Percentiles rank a stretch among this genome's conserved stretches.
Conservation (phyloP, 140 eudicot species). For the Stevia rebaudiana region DNA sequence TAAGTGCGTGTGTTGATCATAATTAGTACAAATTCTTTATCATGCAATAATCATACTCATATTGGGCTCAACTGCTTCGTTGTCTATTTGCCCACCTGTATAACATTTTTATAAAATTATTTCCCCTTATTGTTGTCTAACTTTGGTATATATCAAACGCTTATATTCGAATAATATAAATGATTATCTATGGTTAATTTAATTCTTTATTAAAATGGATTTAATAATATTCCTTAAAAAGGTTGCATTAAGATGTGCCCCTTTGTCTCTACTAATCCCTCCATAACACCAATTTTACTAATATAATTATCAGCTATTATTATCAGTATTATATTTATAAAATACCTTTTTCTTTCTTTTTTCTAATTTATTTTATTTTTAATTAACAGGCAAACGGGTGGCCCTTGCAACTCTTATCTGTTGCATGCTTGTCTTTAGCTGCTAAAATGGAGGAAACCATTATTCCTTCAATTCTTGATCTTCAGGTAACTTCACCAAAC, state of each 20-base stretch:
- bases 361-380: not conserved
- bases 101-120: slow-evolving; percentile 4
- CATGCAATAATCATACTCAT: slow-evolving; percentile 32
- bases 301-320: slow-evolving; percentile 21
- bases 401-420: slow-evolving; percentile 83
- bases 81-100: slow-evolving; percentile 32
- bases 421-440: slow-evolving; percentile 87
- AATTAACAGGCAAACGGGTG: slow-evolving; percentile 74
- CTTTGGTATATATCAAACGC: too few relatives aligned
- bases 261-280: slow-evolving; percentile 45
- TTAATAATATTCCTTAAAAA: slow-evolving; percentile 16
- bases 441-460: slow-evolving; percentile 97
- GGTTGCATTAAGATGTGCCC: slow-evolving; percentile 35
- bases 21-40: slow-evolving; percentile 27
- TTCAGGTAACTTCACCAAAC: slow-evolving; percentile 47
- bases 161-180: too few relatives aligned
- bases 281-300: slow-evolving; percentile 26
- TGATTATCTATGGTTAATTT: not conserved
- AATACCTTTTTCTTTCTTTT: not conserved
- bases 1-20: slow-evolving; percentile 14
- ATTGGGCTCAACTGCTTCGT: slow-evolving; percentile 25
- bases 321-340: not conserved
- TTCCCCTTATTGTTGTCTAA: too few relatives aligned
- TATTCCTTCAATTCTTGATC: slow-evolving; percentile 81
- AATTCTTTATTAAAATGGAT: not conserved